phyloP scores from a whole-genome alignment of 108 stramenopile genomes.

The Skeletonema marinoi region DNA sequence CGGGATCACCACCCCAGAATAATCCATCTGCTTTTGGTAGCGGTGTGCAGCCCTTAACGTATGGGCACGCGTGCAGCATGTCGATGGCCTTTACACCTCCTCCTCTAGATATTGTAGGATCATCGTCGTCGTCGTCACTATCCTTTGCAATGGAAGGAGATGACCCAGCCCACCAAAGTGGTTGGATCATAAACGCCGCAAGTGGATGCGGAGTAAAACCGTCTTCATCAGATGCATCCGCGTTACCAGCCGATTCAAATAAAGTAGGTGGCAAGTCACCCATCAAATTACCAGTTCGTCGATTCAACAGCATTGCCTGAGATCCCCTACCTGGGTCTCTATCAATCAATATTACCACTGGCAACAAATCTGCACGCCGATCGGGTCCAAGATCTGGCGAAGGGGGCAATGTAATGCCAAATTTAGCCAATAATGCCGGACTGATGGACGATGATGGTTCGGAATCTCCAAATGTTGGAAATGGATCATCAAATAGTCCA shows the following conservation, averaged over 20 bases:
- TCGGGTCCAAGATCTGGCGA: slow-evolving; percentile 81
- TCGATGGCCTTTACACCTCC: slow-evolving; percentile 40
- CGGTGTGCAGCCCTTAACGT: slow-evolving; percentile 60
- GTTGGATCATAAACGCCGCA: slow-evolving; percentile 84
- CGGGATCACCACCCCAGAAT: slow-evolving; percentile 83
- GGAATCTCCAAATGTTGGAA: slow-evolving; percentile 20
- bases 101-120: slow-evolving; percentile 23
- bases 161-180: slow-evolving; percentile 86
- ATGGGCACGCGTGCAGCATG: slow-evolving; percentile 73
- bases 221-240: slow-evolving; percentile 3
- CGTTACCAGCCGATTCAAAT: slow-evolving; percentile 14
- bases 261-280: slow-evolving; percentile 74
- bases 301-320: slow-evolving; percentile 71
- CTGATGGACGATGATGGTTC: slow-evolving; percentile 6
- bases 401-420: slow-evolving; percentile 77
- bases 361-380: slow-evolving; percentile 79
- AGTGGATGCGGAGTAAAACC: slow-evolving; percentile 26
- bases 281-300: slow-evolving; percentile 84
- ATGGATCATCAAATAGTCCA: slow-evolving; percentile 36
- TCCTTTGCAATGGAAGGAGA: slow-evolving; percentile 29
- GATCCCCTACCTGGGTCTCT: slow-evolving; percentile 48
- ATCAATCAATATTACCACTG: slow-evolving; percentile 69
- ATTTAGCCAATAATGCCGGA: slow-evolving; percentile 70
- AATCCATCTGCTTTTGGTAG: slow-evolving; percentile 74
- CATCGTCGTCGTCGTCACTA: slow-evolving; percentile 41